Percentiles rank a stretch among this genome's conserved stretches.
phyloP scores from a whole-genome alignment of 2,329 filamentous ascomycete genomes.

The Cylindrodendrum hubeiense region DNA sequence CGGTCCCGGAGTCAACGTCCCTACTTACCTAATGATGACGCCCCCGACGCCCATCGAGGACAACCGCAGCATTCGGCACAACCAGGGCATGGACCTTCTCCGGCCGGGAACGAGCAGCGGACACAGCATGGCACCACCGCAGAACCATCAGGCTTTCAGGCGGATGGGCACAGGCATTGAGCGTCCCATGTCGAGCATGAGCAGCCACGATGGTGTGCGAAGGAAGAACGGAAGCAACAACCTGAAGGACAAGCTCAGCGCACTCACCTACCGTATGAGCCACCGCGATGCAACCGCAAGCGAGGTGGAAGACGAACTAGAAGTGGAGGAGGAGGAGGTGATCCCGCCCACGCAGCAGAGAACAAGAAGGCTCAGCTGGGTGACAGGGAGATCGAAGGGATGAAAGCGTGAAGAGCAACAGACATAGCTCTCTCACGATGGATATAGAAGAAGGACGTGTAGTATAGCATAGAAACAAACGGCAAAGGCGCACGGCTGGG shows the following conservation, averaged over 20 bases:
- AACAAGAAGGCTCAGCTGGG: constrained; percentile 23
- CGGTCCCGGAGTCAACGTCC: constrained; percentile 47
- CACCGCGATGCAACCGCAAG: constrained; percentile 34
- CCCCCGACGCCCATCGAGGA: constrained; percentile 57
- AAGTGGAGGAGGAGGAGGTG: constrained; percentile 40
- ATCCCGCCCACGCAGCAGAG: constrained; percentile 20
- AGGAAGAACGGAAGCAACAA: constrained; percentile 47
- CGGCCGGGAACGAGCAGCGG: constrained; percentile 50
- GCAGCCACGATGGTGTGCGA: constrained; percentile 44
- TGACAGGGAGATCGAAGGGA: constrained; percentile 9
- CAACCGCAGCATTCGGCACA: constrained; percentile 34
- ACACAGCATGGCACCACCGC: constrained; percentile 32
- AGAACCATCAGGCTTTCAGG: constrained; percentile 38
- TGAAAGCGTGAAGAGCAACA: neutral
- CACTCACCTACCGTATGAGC: constrained; percentile 48
- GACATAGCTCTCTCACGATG: neutral
- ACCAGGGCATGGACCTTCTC: constrained; percentile 47
- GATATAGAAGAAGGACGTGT: neutral
- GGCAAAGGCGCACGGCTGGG: constrained; percentile 20
- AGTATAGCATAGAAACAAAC: constrained; percentile 15
- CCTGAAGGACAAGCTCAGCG: constrained; percentile 52
- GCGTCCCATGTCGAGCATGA: constrained; percentile 50
- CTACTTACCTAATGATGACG: constrained; percentile 61
- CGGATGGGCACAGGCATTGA: constrained; percentile 39
- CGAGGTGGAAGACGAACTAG: constrained; percentile 38